Conservation (phyloP, 2,329 filamentous ascomycete species). For the Xylaria multiplex region DNA sequence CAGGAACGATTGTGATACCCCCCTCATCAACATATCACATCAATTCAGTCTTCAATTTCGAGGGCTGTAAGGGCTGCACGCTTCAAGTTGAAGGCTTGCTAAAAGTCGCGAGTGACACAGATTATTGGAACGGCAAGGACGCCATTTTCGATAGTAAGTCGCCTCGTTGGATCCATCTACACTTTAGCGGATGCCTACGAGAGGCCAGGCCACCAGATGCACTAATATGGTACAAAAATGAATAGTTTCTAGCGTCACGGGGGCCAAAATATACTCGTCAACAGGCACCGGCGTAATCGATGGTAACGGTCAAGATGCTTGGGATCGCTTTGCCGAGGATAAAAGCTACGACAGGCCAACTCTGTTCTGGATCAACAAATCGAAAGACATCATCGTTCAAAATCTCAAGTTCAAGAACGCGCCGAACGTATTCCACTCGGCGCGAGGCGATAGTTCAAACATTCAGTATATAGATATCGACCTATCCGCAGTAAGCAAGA, state of each 20-base stretch:
- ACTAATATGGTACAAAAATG: background rate
- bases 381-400: constrained; percentile 17
- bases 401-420: constrained; percentile 32
- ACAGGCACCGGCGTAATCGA: constrained; percentile 32
- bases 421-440: constrained; percentile 35
- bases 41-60: constrained; percentile 33
- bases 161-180: background rate
- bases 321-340: constrained; percentile 32
- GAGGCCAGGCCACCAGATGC: background rate
- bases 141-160: constrained; percentile 30
- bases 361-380: constrained; percentile 28
- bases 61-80: constrained; percentile 30
- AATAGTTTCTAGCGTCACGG: constrained; percentile 28
- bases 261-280: constrained; percentile 32
- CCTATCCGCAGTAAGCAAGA: constrained; percentile 29
- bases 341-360: constrained; percentile 26
- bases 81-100: constrained; percentile 28
- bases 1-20: constrained; percentile 33
- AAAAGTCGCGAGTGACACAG: constrained; percentile 31
- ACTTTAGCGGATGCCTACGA: background rate
- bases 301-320: constrained; percentile 32
- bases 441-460: constrained; percentile 21
- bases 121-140: constrained; percentile 30
- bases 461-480: constrained; percentile 29
- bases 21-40: constrained; percentile 26